phyloP scores from a whole-genome alignment of 2,329 filamentous ascomycete genomes.

The Trichophaea hybrida region DNA sequence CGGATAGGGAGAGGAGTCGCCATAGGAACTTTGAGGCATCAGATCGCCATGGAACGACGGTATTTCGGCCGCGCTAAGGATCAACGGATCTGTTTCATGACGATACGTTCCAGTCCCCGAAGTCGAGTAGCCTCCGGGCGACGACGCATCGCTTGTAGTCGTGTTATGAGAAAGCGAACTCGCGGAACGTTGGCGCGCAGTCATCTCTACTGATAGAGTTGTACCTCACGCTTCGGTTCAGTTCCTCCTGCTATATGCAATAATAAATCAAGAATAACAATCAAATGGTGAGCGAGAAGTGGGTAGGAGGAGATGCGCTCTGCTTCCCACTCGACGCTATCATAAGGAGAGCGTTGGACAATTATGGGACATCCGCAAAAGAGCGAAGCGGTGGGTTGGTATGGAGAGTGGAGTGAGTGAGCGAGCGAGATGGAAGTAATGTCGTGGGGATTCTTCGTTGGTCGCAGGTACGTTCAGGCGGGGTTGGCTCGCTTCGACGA shows the following conservation, averaged over 20 bases:
- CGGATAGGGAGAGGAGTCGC: slow-evolving; percentile 14
- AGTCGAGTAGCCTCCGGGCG: slow-evolving; percentile 15
- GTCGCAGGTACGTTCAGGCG: not conserved
- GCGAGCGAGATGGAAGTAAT: not conserved
- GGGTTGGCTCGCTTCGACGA: not conserved
- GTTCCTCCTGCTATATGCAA: no score
- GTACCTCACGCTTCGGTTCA: no score
- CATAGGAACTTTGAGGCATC: slow-evolving; percentile 14
- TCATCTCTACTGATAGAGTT: slow-evolving; percentile 6
- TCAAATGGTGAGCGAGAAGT: not conserved
- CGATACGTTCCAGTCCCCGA: slow-evolving; percentile 1
- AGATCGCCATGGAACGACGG: slow-evolving; percentile 21
- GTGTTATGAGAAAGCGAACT: slow-evolving; percentile 21
- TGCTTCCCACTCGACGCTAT: not conserved
- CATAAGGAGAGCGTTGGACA: not conserved
- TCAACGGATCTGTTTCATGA: slow-evolving; percentile 15
- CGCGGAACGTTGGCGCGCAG: slow-evolving; percentile 22
- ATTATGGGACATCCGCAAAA: no score
- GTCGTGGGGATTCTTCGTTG: not conserved
- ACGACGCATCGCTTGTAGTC: slow-evolving; percentile 12
- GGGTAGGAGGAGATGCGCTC: not conserved
- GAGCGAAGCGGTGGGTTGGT: no score
- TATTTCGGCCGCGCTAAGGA: slow-evolving; percentile 17
- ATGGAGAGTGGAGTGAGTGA: no score
- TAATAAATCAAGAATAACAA: no score